Percentiles rank a stretch among this genome's conserved stretches.
phyloP scores from a whole-genome alignment of 208 protist species.

The Herpetomonas muscarum region DNA sequence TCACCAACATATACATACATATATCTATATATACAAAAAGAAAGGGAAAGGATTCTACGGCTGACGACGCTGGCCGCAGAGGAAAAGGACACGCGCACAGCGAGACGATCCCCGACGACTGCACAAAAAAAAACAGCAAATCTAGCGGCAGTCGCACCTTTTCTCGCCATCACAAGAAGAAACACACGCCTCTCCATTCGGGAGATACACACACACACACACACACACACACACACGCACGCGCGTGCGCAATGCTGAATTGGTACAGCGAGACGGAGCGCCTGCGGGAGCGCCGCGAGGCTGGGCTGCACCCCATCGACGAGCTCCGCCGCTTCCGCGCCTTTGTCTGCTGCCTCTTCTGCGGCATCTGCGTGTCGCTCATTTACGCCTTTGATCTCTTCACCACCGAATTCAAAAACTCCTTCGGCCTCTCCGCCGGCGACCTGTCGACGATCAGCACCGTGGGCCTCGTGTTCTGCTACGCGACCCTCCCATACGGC shows the following conservation, averaged over 20 bases:
- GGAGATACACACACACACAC: neutral
- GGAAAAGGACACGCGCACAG: too few species aligned
- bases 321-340: slow-evolving; percentile 55
- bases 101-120: too few species aligned
- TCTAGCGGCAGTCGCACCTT: too few species aligned
- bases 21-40: too few species aligned
- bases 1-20: too few species aligned
- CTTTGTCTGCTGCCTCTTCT: slow-evolving; percentile 65
- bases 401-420: slow-evolving; percentile 28
- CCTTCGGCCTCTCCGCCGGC: slow-evolving; percentile 36
- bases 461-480: slow-evolving; percentile 68
- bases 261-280: slow-evolving; percentile 31
- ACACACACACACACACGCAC: neutral
- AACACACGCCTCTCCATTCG: too few species aligned
- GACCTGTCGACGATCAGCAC: slow-evolving; percentile 71
- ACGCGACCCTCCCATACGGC: slow-evolving; percentile 61
- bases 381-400: slow-evolving; percentile 72
- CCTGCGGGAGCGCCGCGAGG: slow-evolving; percentile 26
- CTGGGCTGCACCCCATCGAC: slow-evolving; percentile 36
- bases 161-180: too few species aligned
- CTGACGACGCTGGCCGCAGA: too few species aligned
- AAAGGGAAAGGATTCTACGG: too few species aligned
- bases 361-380: slow-evolving; percentile 55
- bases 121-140: too few species aligned
- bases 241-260: slow-evolving; percentile 18